Base-by-base conservation (phyloP, 2,329 filamentous ascomycete species). In the Hawksworthiomyces lignivorus region DNA sequence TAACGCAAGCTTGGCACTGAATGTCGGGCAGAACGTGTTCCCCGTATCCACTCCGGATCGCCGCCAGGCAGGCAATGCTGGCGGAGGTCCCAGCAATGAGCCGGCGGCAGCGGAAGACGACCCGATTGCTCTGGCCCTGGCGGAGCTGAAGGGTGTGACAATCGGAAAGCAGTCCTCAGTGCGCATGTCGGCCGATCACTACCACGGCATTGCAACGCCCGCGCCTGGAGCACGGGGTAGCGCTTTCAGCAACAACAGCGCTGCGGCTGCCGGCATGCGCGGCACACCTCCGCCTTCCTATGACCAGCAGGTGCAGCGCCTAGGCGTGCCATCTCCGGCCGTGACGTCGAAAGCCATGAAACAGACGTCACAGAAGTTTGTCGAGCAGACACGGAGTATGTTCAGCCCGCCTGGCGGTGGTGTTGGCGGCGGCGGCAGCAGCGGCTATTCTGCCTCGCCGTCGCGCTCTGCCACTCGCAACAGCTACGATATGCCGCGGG, bases 321-420 rank as follows among this genome's bases (percentile, higher is more conserved):
- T 97, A 4, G 92, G 88, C 41, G 85, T 90, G 11, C 94, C 92
- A 2, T 83, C 90, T 45, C 88, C 90, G 3, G 92, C 92, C 2
- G 87, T 94, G 47, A 98, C 94, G 1, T 85, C 87, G 4, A 86
- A 84, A 49, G 87, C 92, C 36, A 98, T 98, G 94, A 87, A 95
- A 57, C 86, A 94, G 61, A 87, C 89, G 4, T 92, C 88, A 0
- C 84, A 94, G 54, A 88, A 88, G 61, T 96, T 90, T 55, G 79
- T 84, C 18, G 78, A 81, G 34, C 85, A 96, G 61, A 87, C 86
- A 3, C 77, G 87, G 32, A 87, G 75, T 55, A 82, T 96, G 68
- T 92, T 94, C 60, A 70, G 56, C 24, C 50, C 45, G 12, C 28
- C 56, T 2, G 31, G 11, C 34, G 34, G 27, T n/a, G 15, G 26